Conservation (phyloP, 176 grass and related monocot species). For the Carex cristatella region DNA sequence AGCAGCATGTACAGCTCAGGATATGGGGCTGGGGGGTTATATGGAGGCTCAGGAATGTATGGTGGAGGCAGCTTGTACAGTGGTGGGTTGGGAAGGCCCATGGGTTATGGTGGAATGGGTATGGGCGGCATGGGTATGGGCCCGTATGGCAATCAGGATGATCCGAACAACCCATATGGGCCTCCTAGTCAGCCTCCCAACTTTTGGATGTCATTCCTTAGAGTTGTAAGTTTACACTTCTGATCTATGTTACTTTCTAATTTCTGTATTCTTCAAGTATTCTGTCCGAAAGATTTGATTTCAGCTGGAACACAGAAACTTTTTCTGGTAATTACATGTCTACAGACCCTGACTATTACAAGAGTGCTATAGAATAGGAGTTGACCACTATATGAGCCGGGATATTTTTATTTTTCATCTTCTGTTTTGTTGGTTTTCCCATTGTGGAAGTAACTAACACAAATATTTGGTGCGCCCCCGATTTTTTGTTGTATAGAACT, state of each 20-base stretch:
- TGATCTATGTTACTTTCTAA: neutral
- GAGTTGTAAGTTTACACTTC: constrained; percentile 46
- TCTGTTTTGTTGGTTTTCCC: neutral
- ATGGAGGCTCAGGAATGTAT: constrained; percentile 60
- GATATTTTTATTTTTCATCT: neutral
- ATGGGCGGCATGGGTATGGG: constrained; percentile 57
- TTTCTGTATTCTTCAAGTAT: neutral
- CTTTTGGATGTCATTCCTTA: constrained; percentile 85
- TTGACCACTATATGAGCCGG: neutral
- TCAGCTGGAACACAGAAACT: neutral
- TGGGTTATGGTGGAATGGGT: constrained; percentile 53
- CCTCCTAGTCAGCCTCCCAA: constrained; percentile 62
- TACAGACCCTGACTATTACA: neutral
- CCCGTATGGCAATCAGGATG: constrained; percentile 64
- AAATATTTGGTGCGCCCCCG: neutral
- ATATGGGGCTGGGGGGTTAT: constrained; percentile 35
- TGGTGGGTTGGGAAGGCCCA: constrained; percentile 45
- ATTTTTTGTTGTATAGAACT: neutral
- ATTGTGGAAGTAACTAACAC: neutral
- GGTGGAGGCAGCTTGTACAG: constrained; percentile 60
- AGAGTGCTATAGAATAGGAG: neutral
- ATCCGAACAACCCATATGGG: constrained; percentile 50
- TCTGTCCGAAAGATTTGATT: neutral
- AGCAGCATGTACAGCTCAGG: constrained; percentile 57
- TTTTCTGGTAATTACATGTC: neutral